Percentiles rank a stretch among this genome's conserved stretches.
Evolutionary conservation across 768 basidiomycete species (phyloP).

Genomic region (Podaxis sp.): DNA sequence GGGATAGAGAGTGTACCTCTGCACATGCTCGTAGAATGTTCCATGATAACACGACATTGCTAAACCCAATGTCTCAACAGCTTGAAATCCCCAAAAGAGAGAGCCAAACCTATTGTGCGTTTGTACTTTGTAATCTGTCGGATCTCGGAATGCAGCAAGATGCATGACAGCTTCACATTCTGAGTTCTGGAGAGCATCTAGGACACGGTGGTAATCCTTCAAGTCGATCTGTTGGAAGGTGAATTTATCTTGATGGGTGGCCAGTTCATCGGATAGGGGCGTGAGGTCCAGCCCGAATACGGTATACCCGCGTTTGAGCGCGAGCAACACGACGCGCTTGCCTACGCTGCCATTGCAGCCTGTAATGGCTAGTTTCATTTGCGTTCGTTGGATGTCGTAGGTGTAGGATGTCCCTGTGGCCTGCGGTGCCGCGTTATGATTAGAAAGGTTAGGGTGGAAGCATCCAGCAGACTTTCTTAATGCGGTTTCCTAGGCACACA

Average conservation of each 20-base stretch:
- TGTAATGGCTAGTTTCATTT: slow-evolving; percentile 56
- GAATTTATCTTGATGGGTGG: slow-evolving; percentile 27
- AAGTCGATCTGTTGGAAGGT: slow-evolving; percentile 44
- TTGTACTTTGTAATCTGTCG: slow-evolving; percentile 50
- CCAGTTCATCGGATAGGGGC: slow-evolving; percentile 11
- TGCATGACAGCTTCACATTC: slow-evolving; percentile 58
- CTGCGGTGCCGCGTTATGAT: background rate
- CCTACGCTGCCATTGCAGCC: slow-evolving; percentile 60
- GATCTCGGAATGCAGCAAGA: slow-evolving; percentile 44
- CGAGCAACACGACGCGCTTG: slow-evolving; percentile 42
- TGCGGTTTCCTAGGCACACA: background rate
- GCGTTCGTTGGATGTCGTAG: background rate
- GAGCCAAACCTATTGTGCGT: slow-evolving; percentile 53
- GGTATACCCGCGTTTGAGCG: slow-evolving; percentile 43
- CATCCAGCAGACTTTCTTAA: background rate
- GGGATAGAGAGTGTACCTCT: slow-evolving; percentile 35
- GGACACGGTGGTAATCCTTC: slow-evolving; percentile 39
- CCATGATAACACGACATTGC: slow-evolving; percentile 70
- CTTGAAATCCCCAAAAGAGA: background rate
- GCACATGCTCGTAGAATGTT: slow-evolving; percentile 66
- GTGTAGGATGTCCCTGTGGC: background rate
- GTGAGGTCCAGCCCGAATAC: slow-evolving; percentile 51
- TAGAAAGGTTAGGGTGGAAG: background rate
- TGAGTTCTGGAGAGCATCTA: slow-evolving; percentile 43
- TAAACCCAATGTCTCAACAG: slow-evolving; percentile 18